Conservation (phyloP, 2,329 filamentous ascomycete genomes). For the Penicillium sp. region DNA sequence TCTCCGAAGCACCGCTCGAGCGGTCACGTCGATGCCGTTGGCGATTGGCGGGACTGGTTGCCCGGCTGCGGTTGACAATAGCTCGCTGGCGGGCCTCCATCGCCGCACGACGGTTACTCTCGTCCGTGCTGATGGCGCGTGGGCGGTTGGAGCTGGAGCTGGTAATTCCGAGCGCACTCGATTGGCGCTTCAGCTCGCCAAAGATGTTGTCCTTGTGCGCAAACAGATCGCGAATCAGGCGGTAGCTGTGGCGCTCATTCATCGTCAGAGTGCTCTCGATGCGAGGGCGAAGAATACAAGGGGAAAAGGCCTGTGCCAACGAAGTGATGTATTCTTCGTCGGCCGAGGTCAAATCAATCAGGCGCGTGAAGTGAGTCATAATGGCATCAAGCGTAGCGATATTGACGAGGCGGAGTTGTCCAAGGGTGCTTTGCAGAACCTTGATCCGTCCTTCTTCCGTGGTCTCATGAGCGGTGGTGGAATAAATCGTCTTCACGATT, state of each 20-base stretch:
- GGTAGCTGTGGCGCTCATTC: conserved; percentile 91
- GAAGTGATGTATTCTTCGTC: conserved; percentile 79
- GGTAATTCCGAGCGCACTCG: conserved; percentile 47
- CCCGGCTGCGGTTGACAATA: conserved; percentile 69
- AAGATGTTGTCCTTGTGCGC: conserved; percentile 94
- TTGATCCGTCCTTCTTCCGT: conserved; percentile 78
- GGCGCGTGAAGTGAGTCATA: conserved; percentile 94
- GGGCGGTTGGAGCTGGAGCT: conserved; percentile 60
- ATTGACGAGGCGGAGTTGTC: conserved; percentile 90
- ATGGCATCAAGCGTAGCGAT: conserved; percentile 98
- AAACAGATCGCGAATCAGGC: conserved; percentile 87
- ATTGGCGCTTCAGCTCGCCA: conserved; percentile 81
- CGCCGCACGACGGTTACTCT: conserved; percentile 88
- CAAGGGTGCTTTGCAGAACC: conserved; percentile 92
- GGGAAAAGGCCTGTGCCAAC: conserved; percentile 73
- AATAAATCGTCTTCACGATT: conserved; percentile 96
- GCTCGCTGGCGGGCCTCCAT: conserved; percentile 92
- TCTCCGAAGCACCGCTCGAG: conserved; percentile 67
- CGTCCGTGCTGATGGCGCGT: conserved; percentile 88
- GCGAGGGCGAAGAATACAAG: conserved; percentile 84
- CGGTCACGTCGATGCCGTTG: conserved; percentile 72
- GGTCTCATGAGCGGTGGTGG: conserved; percentile 72
- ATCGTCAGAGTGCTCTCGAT: conserved; percentile 86
- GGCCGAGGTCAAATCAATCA: conserved; percentile 94
- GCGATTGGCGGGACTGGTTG: conserved; percentile 63